phyloP scores from a whole-genome alignment of 495 filamentous ascomycete genomes.

The Annulohypoxylon maeteangense region DNA sequence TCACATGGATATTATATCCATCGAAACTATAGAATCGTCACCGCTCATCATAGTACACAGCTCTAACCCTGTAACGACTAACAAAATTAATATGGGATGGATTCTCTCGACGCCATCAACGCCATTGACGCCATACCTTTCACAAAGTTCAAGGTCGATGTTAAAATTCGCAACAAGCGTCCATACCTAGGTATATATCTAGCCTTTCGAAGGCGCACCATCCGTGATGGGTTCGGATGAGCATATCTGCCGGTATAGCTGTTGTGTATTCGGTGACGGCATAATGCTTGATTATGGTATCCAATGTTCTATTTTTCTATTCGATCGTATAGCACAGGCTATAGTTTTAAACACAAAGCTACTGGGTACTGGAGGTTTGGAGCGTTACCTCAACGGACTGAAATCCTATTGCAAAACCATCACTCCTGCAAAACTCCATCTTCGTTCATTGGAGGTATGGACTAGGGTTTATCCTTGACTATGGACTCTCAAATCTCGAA shows the following conservation, averaged over 20 bases:
- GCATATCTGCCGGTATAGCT: slow-evolving; percentile 3
- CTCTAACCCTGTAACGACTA: background rate
- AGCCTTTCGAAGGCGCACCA: background rate
- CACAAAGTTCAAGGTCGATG: slow-evolving; percentile 1
- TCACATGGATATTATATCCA: background rate
- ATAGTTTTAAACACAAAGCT: background rate
- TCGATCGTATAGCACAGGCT: background rate
- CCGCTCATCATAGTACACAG: background rate
- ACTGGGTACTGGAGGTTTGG: background rate
- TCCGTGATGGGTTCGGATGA: slow-evolving; percentile 9
- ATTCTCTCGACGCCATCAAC: background rate
- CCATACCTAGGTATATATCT: background rate
- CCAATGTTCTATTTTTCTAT: slow-evolving; percentile 1
- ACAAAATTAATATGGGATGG: slow-evolving; percentile 8
- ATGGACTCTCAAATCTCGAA: slow-evolving; percentile 22
- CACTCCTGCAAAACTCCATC: background rate
- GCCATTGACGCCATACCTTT: slow-evolving; percentile 1
- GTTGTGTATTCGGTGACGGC: slow-evolving; percentile 22
- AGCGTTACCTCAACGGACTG: background rate
- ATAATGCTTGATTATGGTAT: slow-evolving; percentile 2
- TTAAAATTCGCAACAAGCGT: background rate
- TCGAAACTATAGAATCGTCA: background rate
- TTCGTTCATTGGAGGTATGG: background rate
- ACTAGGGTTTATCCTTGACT: slow-evolving; percentile 17
- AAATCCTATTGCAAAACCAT: background rate